Conservation (phyloP, 2,329 filamentous ascomycete species). For the Colletotrichum acutatum region DNA sequence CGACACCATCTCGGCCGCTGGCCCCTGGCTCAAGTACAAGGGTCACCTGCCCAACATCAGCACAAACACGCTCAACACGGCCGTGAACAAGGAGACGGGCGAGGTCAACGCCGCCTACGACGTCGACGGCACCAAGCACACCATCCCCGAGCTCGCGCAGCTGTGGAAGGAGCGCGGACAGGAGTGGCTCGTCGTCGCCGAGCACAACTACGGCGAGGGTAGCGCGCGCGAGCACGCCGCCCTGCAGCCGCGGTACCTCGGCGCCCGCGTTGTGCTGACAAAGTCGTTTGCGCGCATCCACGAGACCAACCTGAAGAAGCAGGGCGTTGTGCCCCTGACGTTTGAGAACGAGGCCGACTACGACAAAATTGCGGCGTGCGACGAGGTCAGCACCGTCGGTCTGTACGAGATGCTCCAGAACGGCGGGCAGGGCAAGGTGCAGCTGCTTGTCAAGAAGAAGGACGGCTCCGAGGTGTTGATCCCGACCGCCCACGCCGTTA, state of each 20-base stretch:
- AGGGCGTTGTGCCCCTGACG: slow-evolving; percentile 93
- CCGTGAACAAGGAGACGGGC: slow-evolving; percentile 89
- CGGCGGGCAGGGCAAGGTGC: slow-evolving; percentile 82
- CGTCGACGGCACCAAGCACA: slow-evolving; percentile 76
- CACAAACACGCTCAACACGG: slow-evolving; percentile 96
- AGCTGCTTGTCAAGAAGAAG: slow-evolving; percentile 71
- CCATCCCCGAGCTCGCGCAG: slow-evolving; percentile 88
- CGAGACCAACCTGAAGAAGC: slow-evolving; percentile 97
- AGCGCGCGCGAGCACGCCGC: slow-evolving; percentile 91
- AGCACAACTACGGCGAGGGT: slow-evolving; percentile 97
- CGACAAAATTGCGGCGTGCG: slow-evolving; percentile 83
- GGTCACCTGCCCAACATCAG: slow-evolving; percentile 98
- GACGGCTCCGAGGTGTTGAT: slow-evolving; percentile 75
- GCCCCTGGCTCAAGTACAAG: slow-evolving; percentile 99
- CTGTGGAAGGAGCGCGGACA: slow-evolving; percentile 81
- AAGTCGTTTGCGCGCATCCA: slow-evolving; percentile 94
- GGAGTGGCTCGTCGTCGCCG: slow-evolving; percentile 93
- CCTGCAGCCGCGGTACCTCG: slow-evolving; percentile 90
- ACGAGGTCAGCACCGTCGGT: slow-evolving; percentile 84
- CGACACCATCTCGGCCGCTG: slow-evolving; percentile 96
- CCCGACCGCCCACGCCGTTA: slow-evolving; percentile 87
- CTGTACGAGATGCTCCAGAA: slow-evolving; percentile 83
- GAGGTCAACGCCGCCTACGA: slow-evolving; percentile 96
- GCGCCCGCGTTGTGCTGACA: slow-evolving; percentile 82
- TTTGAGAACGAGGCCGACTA: slow-evolving; percentile 92